Conservation (phyloP, 1,139 yeast genomes). For the Geotrichum citri-aurantii region DNA sequence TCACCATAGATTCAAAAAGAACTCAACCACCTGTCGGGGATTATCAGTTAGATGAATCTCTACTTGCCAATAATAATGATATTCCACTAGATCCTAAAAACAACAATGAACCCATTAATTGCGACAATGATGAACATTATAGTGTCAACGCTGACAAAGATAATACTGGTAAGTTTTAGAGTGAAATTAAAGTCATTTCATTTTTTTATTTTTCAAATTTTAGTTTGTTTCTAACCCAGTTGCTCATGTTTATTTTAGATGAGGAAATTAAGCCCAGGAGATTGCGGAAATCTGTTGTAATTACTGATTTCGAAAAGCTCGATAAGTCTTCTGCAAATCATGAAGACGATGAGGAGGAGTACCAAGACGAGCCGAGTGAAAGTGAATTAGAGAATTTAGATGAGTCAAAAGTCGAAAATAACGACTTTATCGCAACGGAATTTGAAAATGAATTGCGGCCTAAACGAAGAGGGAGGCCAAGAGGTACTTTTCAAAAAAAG, state of each 20-base stretch:
- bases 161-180: conserved; percentile 2
- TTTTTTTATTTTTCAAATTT: neutral
- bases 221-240: conserved; percentile 2
- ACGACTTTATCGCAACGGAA: conserved; percentile 20
- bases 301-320: conserved; percentile 11
- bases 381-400: conserved; percentile 21
- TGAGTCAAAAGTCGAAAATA: conserved; percentile 19
- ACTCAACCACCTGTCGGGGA: neutral
- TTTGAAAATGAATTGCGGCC: conserved; percentile 30
- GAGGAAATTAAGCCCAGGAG: conserved; percentile 14
- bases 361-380: conserved; percentile 23
- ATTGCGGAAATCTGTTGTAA: conserved; percentile 18
- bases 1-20: neutral
- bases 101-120: neutral
- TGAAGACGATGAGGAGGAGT: conserved; percentile 26
- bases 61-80: neutral
- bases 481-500: conserved; percentile 29
- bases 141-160: conserved; percentile 16
- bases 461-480: conserved; percentile 21
- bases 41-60: neutral
- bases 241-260: conserved; percentile 14
- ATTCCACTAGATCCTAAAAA: neutral
- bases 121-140: conserved; percentile 2
- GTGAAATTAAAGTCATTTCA: neutral
- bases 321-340: conserved; percentile 12